These are phyloP conservation scores for Phaffia australis DNA, from an alignment of 768 basidiomycete genomes.

Conservation along the genomic window DNA sequence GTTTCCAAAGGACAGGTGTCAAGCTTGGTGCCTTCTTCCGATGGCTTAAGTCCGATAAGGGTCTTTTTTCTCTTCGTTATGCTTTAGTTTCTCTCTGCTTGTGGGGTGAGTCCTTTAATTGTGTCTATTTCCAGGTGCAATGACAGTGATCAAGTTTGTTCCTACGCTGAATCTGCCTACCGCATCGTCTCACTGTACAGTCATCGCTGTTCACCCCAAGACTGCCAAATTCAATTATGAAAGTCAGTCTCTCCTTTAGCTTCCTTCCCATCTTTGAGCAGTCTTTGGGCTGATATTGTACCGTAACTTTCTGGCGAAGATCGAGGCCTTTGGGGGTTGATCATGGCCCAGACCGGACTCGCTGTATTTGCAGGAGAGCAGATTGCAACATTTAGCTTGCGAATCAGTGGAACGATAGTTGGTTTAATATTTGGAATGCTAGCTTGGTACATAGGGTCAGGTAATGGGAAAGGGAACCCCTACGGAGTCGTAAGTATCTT, in stretches of 20 bases:
- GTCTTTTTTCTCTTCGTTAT: constrained; percentile 48
- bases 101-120: constrained; percentile 41
- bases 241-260: neutral
- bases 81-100: constrained; percentile 45
- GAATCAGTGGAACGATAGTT: constrained; percentile 43
- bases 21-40: constrained; percentile 37
- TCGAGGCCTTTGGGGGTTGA: constrained; percentile 13
- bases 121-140: neutral
- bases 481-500: constrained; percentile 48
- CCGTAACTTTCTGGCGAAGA: neutral
- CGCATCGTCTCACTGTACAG: neutral
- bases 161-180: neutral
- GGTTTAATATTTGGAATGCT: constrained; percentile 44
- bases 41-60: constrained; percentile 44
- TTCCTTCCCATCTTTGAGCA: neutral
- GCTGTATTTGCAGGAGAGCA: constrained; percentile 53
- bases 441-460: constrained; percentile 47
- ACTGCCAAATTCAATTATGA: constrained; percentile 40
- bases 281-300: neutral
- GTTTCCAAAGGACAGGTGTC: constrained; percentile 41
- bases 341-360: constrained; percentile 46
- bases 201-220: constrained; percentile 25
- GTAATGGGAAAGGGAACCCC: constrained; percentile 45
- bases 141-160: neutral
- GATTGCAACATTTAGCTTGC: constrained; percentile 43